Evolutionary conservation across 768 basidiomycete genomes (phyloP).

Genomic region (Lenzites betulinus): DNA sequence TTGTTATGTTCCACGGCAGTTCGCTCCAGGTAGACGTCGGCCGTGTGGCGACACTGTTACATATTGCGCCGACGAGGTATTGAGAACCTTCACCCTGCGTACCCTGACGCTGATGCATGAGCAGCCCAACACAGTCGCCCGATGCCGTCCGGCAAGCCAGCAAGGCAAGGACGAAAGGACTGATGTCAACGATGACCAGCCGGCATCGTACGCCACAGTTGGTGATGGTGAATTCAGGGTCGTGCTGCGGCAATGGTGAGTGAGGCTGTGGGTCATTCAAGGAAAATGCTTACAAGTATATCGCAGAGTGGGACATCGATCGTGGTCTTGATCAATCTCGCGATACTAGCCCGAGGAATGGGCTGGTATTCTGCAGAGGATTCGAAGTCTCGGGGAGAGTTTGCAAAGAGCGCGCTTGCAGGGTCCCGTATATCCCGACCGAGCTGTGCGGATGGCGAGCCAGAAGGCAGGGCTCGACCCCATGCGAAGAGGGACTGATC

Average conservation of each 20-base stretch:
- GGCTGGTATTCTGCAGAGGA: neutral
- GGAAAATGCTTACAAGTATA: neutral
- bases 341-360: neutral
- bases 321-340: neutral
- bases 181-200: neutral
- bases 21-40: neutral
- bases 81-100: neutral
- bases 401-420: neutral
- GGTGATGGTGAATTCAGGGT: neutral
- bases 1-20: neutral
- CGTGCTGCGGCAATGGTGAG: neutral
- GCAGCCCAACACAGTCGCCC: neutral
- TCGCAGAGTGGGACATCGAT: neutral
- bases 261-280: neutral
- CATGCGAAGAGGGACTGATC: neutral
- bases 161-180: neutral
- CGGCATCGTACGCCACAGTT: neutral
- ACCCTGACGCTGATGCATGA: neutral
- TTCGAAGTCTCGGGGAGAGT: neutral
- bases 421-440: neutral
- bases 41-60: neutral
- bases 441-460: neutral
- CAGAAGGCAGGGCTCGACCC: neutral
- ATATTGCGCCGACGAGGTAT: neutral
- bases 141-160: neutral